A percentile compares a stretch with the other conserved stretches of the same genome.
Evolutionary conservation across 148 eudicot species (phyloP).

Genomic region (Rhododendron henanense): DNA sequence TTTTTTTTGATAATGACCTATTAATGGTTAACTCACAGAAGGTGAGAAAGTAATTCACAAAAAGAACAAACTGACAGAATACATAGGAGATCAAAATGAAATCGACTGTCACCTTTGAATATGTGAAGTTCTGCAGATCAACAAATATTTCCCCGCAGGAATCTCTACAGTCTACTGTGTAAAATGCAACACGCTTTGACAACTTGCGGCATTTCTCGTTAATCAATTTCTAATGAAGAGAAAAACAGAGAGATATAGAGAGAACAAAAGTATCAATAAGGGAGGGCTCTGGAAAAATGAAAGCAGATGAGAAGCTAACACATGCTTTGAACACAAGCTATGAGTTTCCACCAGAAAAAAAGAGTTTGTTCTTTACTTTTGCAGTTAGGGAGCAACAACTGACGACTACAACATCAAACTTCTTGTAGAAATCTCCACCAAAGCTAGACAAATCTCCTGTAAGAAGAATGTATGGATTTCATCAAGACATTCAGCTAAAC

Average conservation of each 20-base stretch:
- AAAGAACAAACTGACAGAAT: neutral
- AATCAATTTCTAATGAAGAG: slow-evolving; percentile 49
- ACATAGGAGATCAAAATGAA: neutral
- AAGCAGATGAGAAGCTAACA: neutral
- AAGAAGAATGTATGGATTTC: neutral
- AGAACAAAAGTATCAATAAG: neutral
- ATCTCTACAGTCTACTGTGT: slow-evolving; percentile 81
- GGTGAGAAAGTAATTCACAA: neutral
- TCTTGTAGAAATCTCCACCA: slow-evolving; percentile 53
- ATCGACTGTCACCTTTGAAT: slow-evolving; percentile 49
- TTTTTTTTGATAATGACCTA: neutral
- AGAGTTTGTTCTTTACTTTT: slow-evolving; percentile 40
- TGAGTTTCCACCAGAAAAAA: neutral
- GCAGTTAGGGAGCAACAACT: slow-evolving; percentile 63
- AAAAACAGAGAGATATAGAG: neutral
- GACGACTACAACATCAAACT: slow-evolving; percentile 82
- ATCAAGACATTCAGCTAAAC: neutral
- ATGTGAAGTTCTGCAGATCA: slow-evolving; percentile 73
- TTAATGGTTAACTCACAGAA: neutral
- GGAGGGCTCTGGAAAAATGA: neutral
- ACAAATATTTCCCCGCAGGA: slow-evolving; percentile 96
- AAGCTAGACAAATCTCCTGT: slow-evolving; percentile 70
- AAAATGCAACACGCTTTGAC: slow-evolving; percentile 80
- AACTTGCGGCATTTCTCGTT: slow-evolving; percentile 80
- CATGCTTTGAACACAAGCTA: neutral